Conservation (phyloP, 495 filamentous ascomycete species). For the Platismatia glauca region DNA sequence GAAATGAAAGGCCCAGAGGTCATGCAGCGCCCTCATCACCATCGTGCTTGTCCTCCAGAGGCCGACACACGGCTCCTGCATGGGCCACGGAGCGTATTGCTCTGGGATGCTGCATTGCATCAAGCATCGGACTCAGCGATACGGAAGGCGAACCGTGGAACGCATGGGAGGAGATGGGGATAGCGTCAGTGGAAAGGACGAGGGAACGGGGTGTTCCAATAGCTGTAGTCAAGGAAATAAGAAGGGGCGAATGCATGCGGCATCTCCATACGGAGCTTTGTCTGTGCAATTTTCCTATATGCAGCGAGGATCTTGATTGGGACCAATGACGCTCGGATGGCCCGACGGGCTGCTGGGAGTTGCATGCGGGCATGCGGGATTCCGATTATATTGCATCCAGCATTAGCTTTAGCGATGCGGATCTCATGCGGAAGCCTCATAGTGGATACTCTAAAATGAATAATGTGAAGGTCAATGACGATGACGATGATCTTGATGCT, state of each 20-base stretch:
- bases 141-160: background rate
- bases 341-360: background rate
- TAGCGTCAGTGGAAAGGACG: background rate
- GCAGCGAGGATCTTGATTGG: background rate
- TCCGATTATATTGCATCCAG: background rate
- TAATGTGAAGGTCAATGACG: too few relatives aligned
- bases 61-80: too few relatives aligned
- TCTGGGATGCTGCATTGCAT: background rate
- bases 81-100: background rate
- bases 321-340: background rate
- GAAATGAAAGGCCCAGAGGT: background rate
- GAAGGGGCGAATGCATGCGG: background rate
- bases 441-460: background rate
- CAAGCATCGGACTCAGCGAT: background rate
- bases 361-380: background rate
- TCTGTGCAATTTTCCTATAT: background rate
- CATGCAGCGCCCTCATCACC: too few relatives aligned
- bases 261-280: background rate
- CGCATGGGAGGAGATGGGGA: background rate
- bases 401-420: background rate
- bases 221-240: background rate
- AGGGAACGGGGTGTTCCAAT: background rate
- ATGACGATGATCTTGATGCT: too few relatives aligned
- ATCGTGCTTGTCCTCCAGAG: too few relatives aligned
- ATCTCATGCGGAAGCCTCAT: background rate